Evolutionary conservation across 805 yeast genomes (phyloP).

Genomic region (Kazachstania psychrophila): DNA sequence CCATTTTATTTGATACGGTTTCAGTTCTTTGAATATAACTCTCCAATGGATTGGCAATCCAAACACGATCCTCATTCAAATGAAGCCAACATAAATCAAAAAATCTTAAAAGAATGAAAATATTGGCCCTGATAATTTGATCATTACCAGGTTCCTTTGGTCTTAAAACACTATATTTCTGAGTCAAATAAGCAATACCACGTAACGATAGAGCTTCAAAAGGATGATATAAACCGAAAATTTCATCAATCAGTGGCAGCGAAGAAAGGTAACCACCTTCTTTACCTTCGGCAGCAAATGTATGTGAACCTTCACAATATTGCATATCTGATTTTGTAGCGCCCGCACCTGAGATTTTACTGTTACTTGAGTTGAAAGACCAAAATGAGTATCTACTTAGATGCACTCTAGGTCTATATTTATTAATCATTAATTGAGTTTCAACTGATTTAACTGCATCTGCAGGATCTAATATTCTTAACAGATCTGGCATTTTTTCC

Average conservation of each 20-base stretch:
- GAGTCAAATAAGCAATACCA: slow-evolving; percentile 24
- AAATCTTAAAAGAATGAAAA: slow-evolving; percentile 22
- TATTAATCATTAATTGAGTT: slow-evolving; percentile 24
- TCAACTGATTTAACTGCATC: slow-evolving; percentile 18
- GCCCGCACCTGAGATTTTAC: background rate
- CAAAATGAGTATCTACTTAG: slow-evolving; percentile 17
- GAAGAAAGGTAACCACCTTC: slow-evolving; percentile 6
- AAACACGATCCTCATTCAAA: slow-evolving; percentile 17
- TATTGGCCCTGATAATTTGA: slow-evolving; percentile 21
- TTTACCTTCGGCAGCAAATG: background rate
- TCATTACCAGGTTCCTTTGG: background rate
- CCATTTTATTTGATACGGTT: background rate
- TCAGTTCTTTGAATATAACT: slow-evolving; percentile 13
- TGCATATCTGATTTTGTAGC: background rate
- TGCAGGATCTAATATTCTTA: background rate
- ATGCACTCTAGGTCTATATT: slow-evolving; percentile 16
- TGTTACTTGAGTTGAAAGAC: slow-evolving; percentile 1
- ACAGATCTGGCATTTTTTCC: slow-evolving; percentile 4
- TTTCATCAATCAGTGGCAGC: slow-evolving; percentile 23
- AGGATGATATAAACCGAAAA: slow-evolving; percentile 25
- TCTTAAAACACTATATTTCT: slow-evolving; percentile 4
- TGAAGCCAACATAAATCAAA: slow-evolving; percentile 23
- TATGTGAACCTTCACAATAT: background rate
- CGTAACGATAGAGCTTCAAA: slow-evolving; percentile 21
- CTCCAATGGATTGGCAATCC: slow-evolving; percentile 23